Evolutionary conservation across 352 stramenopile species (phyloP).

Genomic region (Phytophthora pluvialis): DNA sequence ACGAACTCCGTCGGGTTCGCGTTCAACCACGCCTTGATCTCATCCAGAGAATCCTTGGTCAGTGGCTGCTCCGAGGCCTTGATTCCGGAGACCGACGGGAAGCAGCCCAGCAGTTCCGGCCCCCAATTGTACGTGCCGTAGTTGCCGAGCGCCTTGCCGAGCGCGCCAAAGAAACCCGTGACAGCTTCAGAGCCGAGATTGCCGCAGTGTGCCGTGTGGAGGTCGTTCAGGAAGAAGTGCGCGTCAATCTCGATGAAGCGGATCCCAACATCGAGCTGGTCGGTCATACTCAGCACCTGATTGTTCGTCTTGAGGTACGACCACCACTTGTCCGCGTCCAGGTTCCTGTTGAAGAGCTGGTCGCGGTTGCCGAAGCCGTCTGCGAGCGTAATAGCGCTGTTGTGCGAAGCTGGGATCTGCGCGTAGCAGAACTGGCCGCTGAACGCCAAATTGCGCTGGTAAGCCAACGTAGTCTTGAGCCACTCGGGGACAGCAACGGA

Average conservation of each 20-base stretch:
- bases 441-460: slow-evolving; percentile 60
- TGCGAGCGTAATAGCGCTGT: slow-evolving; percentile 68
- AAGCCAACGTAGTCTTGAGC: slow-evolving; percentile 49
- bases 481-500: slow-evolving; percentile 44
- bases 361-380: slow-evolving; percentile 74
- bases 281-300: slow-evolving; percentile 63
- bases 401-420: slow-evolving; percentile 67
- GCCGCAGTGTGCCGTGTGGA: slow-evolving; percentile 65
- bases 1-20: slow-evolving; percentile 58
- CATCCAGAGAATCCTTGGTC: slow-evolving; percentile 46
- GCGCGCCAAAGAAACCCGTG: slow-evolving; percentile 36
- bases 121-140: slow-evolving; percentile 56
- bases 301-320: slow-evolving; percentile 78
- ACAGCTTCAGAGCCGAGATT: slow-evolving; percentile 44
- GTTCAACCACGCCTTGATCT: slow-evolving; percentile 59
- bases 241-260: slow-evolving; percentile 31
- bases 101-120: slow-evolving; percentile 62
- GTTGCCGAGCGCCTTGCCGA: slow-evolving; percentile 48
- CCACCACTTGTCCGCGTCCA: slow-evolving; percentile 49
- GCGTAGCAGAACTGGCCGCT: slow-evolving; percentile 54
- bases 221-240: slow-evolving; percentile 48
- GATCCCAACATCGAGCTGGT: slow-evolving; percentile 71
- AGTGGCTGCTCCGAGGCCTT: slow-evolving; percentile 52
- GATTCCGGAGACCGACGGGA: slow-evolving; percentile 70
- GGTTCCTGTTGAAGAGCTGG: slow-evolving; percentile 60